Base-by-base conservation (phyloP, 1,139 yeast genomes). In the Suzukiozyma palmioleophila region DNA sequence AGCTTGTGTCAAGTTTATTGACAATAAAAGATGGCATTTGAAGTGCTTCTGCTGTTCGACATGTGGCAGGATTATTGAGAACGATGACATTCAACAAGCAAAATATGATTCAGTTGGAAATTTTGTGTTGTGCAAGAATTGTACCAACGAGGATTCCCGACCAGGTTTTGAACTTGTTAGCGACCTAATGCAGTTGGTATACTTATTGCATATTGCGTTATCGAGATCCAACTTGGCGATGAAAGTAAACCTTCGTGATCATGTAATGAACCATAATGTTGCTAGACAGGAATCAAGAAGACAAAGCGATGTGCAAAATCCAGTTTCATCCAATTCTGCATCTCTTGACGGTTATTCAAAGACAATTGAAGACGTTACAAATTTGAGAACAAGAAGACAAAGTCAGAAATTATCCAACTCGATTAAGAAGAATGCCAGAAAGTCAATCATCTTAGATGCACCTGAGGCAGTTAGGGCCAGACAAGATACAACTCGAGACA, bases 11-110 rank as follows among this genome's bases (percentile, higher is more conserved):
- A 74, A 74, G 40, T 76, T 68, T 48, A 75, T 74, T 4, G 78
- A 78, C 35, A 65, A 71, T 39, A 74, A 94, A 48, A 75, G 96
- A 50, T 92, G 97, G 97, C 98, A 92, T 56, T 45, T 69, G 13
- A 69, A 74, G 33, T 92, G 98, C 61, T 73, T 89, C 43, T 54
- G 56, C 8, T 90, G 97, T 53, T 57, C 75, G 0, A 59, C 54
- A 8, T 85, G 95, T 54, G 54, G 59, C 3, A 66, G 69, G 30
- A 43, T 45, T 1, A 62, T 79, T 12, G 43, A 46, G 12, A 22
- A 21, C 18, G 56, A 59, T 13, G 62, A 64, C 8, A 72, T 71
- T 51, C 66, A 68, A 37, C 48, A 56, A 3, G 56, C 62, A 0
- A 58, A 54, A 2, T 54, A 49, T 33, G 66, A 68, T 39, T 51